Evolutionary conservation across 768 basidiomycete genomes (phyloP), one percentile per base, ranked within the genome.

Genomic region (Panaeolus cyanescens): DNA sequence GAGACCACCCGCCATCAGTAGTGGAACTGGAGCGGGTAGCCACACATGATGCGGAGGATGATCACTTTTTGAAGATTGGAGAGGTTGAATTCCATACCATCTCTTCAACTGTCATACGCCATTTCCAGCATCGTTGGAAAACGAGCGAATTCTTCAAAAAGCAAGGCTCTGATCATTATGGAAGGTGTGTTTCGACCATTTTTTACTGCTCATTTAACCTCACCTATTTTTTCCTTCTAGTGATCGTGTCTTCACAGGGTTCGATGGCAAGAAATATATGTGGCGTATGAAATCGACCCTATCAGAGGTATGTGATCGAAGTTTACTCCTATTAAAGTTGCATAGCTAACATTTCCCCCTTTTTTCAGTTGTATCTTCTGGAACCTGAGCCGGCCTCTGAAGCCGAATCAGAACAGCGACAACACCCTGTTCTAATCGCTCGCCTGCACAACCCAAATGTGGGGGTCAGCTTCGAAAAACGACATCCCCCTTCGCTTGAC

Each of bases 241-340:
- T 13, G 53, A 67, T 61, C 62, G 69, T 2, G 28, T 65, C 13
- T 70, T 70, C 56, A 60, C 39, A 7, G 69, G 62, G 5, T 58
- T 58, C 13, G 67, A 70, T 36, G 62, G 60, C 15, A 66, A 61
- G n/a, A 61, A 65, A 54, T 70, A 70, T 33, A 50, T 56, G 39
- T 70, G 69, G 69, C 62, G 67, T 50, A 62, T 70, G 64, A 59
- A 56, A 4, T 34, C 58, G 31, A 53, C 36, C 12, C 22, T 62
- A 8, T 61, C 60, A 28, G 61, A 65, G 32, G 67, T 65, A 32
- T n/a, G n/a, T n/a, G n/a, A n/a, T n/a, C n/a, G n/a, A n/a, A 28
- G 58, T 30, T 9, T 13, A 5, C 15, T 25, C 19, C n/a, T 13
- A 1, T 42, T 42, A 6, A 34, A 13, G 19, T 9, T 42, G 7